Evolutionary conservation across 2,329 filamentous ascomycete genomes (phyloP).

Genomic region (Aspergillus tubingensis): DNA sequence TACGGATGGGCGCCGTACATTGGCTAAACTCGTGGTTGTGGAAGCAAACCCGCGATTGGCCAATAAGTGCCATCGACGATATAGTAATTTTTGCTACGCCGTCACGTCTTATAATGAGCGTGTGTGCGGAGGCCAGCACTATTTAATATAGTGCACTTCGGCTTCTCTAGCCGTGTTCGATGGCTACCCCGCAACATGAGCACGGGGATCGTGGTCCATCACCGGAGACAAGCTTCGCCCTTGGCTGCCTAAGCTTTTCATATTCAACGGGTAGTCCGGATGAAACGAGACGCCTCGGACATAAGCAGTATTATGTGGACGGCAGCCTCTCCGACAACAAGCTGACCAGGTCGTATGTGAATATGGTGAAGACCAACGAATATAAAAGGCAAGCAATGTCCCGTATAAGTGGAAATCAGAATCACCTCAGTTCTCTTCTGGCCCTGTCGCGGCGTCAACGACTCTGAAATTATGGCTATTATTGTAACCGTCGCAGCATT

Average conservation of each 20-base stretch:
- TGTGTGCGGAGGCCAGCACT: neutral
- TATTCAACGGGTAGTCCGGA: neutral
- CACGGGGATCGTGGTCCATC: neutral
- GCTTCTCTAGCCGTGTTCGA: neutral
- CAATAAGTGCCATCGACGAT: too few relatives aligned
- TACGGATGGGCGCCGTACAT: too few relatives aligned
- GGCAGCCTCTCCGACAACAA: too few relatives aligned
- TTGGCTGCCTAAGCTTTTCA: neutral
- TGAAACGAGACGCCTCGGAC: too few relatives aligned
- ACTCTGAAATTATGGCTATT: neutral
- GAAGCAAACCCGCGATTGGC: too few relatives aligned
- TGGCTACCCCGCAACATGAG: neutral
- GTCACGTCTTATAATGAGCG: neutral
- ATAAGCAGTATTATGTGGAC: too few relatives aligned
- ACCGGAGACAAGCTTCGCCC: neutral
- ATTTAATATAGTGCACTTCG: neutral
- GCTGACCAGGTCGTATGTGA: too few relatives aligned
- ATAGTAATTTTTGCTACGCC: neutral
- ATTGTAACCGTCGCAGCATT: neutral
- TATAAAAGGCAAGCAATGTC: too few relatives aligned
- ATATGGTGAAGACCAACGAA: too few relatives aligned
- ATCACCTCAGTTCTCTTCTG: neutral
- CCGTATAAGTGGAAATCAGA: too few relatives aligned
- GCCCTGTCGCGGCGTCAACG: neutral
- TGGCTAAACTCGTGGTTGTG: too few relatives aligned